Conservation (phyloP, 345 rosid genomes). For the Hypericum androsaemum region DNA sequence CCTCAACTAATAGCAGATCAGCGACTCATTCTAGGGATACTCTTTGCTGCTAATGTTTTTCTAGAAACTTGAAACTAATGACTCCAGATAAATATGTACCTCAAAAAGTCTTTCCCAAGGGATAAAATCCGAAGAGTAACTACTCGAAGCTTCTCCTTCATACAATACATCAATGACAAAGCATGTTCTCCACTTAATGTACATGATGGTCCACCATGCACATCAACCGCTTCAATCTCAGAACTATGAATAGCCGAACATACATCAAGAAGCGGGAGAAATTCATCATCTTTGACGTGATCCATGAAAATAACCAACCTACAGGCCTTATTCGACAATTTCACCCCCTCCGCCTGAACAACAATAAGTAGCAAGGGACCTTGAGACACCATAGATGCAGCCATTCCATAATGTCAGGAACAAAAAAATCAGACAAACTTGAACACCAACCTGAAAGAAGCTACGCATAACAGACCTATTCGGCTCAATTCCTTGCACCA, state of each 20-base stretch:
- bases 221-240: conserved; percentile 29
- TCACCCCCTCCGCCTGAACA: conserved; percentile 30
- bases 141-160: conserved; percentile 27
- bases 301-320: conserved; percentile 26
- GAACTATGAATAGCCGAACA: conserved; percentile 20
- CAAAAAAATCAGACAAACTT: too few relatives aligned
- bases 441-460: conserved; percentile 52
- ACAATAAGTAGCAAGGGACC: conserved; percentile 1
- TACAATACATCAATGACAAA: conserved; percentile 26
- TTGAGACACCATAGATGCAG: too few relatives aligned
- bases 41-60: neutral
- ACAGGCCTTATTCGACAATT: conserved; percentile 16
- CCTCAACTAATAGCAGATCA: too few relatives aligned
- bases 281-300: conserved; percentile 28
- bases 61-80: neutral
- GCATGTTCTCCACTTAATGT: conserved; percentile 25
- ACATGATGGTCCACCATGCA: conserved; percentile 20
- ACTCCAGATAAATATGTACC: conserved; percentile 20
- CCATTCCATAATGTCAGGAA: too few relatives aligned
- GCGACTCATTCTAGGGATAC: too few relatives aligned
- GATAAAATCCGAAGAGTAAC: conserved; percentile 27
- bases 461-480: conserved; percentile 41
- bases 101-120: conserved; percentile 22
- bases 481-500: conserved; percentile 42
- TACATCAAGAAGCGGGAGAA: conserved; percentile 27